Base-by-base conservation (phyloP, 148 eudicot species). In the Pouteria glomerata region DNA sequence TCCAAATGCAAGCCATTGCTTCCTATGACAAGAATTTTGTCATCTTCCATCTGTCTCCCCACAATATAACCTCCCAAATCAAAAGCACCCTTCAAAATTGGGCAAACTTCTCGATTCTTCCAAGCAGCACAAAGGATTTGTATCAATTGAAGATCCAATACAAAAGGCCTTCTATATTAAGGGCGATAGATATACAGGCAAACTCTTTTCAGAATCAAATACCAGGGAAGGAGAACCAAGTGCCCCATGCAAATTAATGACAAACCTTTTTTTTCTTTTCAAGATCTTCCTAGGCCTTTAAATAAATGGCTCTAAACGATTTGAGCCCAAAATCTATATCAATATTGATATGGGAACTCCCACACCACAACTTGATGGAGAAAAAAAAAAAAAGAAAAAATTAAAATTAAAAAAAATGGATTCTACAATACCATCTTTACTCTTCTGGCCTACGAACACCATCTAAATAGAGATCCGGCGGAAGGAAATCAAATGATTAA, bases 21-120 rank as follows among this genome's bases (percentile, higher is more conserved):
- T 55, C 69, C 74, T 74, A 77, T 47, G 7, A 66, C 69, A 62
- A 33, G 70, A 58, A 70, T 80, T 79, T 82, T 81, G 26, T 72
- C 76, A 51, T 74, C 68, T 66, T 78, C 80, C 78, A 79, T 84
- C 41, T 45, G n/a, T 45, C 31, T 21, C 44, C 51, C 11, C 41
- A 31, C 16, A 15, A 18, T 18, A 68, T 59, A 41, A 0, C 59
- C 44, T 35, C 65, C 57, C 62, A 66, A 72, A 56, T 44, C 71
- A 71, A 19, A 14, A 67, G 21, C 44, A 11, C 57, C 52, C 69
- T 35, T 34, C 51, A 45, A 52, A 52, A 50, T 34, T 24, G 47
- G 30, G 1, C 33, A 68, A 21, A 53, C 26, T 31, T 13, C 63
- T 69, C 37, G 53, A 53, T 52, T 2, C 14, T 26, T 65, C 69